Base-by-base conservation (phyloP, 768 basidiomycete species). In the Termitomyces sp. region DNA sequence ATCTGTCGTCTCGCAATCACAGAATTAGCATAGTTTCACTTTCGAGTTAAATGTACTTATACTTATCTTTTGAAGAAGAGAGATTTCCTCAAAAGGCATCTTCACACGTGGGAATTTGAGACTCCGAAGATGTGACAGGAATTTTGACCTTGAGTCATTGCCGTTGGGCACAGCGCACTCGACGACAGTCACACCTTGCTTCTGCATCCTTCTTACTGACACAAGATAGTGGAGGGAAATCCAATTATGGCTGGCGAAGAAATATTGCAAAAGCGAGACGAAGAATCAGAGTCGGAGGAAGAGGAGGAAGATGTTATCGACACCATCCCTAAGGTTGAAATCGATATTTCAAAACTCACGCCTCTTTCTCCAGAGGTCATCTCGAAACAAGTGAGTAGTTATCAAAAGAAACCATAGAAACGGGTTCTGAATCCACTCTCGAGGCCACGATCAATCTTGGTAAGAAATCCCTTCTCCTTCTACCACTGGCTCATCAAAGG, bases 371-470 rank as follows among this genome's bases (percentile, higher is more conserved):
- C 92, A 33, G 85, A 93, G 68, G 91, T 94, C 64, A 93, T 93
- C 68, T 90, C 90, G 62, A 93, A 92, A 81, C 91, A 93, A 77
- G 92, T 91, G 64, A 66, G 86, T 66, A 7, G 0, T 47, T 46
- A 47, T 24, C 1, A 12, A 20, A 45, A 47, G 8, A 4, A 22
- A 24, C 15, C 2, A 31, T 20, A 42, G 54, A 65, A 61, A 50
- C 9, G 20, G 53, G 50, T 59, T 52, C 51, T 51, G 24, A 58
- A 36, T 33, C n/a, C 15, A 16, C 37, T n/a, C n/a, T 28, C 51
- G 71, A 97, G 90, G 96, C 95, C 29, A 98, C 96, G 15, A 95
- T 96, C 64, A 94, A 95, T 75, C 76, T 94, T 66, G 94, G 94
- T 94, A 59, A 47, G 64, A 54, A 46, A 48, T 54, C 46, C 33